Conservation (phyloP, 2,329 filamentous ascomycete genomes). For the Paecilomyces dactylethromorphus region DNA sequence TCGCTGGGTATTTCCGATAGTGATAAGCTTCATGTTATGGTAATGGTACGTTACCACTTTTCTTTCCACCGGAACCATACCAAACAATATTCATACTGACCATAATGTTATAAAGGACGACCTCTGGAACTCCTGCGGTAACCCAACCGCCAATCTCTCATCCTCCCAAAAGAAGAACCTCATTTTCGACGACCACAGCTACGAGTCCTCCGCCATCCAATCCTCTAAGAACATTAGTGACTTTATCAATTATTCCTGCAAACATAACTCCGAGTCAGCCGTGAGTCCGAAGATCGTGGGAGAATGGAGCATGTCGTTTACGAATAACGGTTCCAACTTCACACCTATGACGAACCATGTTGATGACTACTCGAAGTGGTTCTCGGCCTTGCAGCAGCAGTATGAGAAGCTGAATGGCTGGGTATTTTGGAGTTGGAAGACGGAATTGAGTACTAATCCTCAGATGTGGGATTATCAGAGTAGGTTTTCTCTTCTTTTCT, state of each 20-base stretch:
- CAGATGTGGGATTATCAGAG: neutral
- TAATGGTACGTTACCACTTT: constrained; percentile 1
- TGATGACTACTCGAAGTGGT: neutral
- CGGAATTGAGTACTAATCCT: neutral
- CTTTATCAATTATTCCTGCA: neutral
- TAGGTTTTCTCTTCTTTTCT: neutral
- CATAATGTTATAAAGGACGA: neutral
- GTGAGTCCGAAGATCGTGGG: neutral
- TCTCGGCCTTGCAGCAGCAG: neutral
- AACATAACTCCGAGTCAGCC: neutral
- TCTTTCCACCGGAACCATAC: neutral
- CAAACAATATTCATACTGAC: neutral
- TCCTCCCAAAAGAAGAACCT: neutral
- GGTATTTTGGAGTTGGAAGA: neutral
- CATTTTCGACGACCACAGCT: neutral
- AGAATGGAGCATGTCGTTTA: neutral
- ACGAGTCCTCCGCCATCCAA: neutral
- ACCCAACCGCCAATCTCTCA: neutral
- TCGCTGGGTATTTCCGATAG: neutral
- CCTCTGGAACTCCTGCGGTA: neutral
- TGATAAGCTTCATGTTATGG: constrained; percentile 2
- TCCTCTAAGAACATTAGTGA: neutral
- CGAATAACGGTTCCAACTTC: neutral
- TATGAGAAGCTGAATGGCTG: neutral
- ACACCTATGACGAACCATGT: neutral